Evolutionary conservation across 164 flowering plant species (phyloP).

Genomic region (Warburgia ugandensis): DNA sequence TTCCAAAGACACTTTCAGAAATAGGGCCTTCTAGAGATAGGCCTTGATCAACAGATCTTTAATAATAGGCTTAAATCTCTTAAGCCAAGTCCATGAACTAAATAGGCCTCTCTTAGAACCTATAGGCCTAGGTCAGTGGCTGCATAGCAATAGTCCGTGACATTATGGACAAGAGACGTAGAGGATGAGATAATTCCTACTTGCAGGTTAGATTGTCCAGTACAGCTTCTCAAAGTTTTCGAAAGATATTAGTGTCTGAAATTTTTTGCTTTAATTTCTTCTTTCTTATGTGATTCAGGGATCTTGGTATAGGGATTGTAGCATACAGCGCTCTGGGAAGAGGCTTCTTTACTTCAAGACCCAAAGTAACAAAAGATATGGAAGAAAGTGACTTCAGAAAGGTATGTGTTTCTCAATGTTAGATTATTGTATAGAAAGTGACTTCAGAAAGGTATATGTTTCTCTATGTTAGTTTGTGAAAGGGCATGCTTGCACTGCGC

Average conservation of each 20-base stretch:
- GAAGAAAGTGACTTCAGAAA: too few relatives aligned
- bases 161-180: slow-evolving; percentile 19
- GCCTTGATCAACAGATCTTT: too few relatives aligned
- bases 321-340: slow-evolving; percentile 51
- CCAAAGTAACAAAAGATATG: slow-evolving; percentile 30
- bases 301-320: slow-evolving; percentile 54
- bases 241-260: too few relatives aligned
- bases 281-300: slow-evolving; percentile 10
- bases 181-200: slow-evolving; percentile 24
- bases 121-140: slow-evolving; percentile 19
- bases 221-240: background rate
- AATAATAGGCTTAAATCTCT: too few relatives aligned
- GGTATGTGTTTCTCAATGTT: too few relatives aligned
- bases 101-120: slow-evolving; percentile 19
- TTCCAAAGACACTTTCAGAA: too few relatives aligned
- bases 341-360: slow-evolving; percentile 48
- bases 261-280: background rate
- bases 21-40: too few relatives aligned
- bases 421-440: too few relatives aligned
- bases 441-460: slow-evolving; percentile 41
- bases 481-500: too few relatives aligned
- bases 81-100: too few relatives aligned
- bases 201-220: slow-evolving; percentile 13
- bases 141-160: slow-evolving; percentile 16
- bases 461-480: background rate